Percentiles rank a stretch among this genome's conserved stretches.
Conservation (phyloP, 257 asterid species). For the Nicotiana obtusifolia region DNA sequence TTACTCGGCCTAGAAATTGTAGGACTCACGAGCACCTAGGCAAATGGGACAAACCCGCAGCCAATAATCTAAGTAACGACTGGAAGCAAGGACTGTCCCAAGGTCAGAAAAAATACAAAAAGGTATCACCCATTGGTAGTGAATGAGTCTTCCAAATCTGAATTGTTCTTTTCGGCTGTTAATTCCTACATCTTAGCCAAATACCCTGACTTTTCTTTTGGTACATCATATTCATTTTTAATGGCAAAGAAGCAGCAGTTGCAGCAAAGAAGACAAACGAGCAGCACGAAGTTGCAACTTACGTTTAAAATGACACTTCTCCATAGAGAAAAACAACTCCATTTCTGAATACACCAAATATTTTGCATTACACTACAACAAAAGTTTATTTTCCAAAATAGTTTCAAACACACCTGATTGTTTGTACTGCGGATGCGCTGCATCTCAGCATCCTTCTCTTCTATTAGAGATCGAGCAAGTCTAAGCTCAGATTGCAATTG, state of each 20-base stretch:
- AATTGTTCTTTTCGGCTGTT: not conserved
- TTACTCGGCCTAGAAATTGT: not conserved
- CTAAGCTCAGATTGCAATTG: slow-evolving; percentile 87
- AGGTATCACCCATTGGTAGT: not conserved
- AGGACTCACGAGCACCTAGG: not conserved
- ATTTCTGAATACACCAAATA: not conserved
- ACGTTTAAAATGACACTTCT: not conserved
- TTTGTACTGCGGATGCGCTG: slow-evolving; percentile 69
- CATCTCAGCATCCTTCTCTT: slow-evolving; percentile 82
- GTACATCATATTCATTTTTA: not conserved
- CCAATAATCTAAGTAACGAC: not conserved
- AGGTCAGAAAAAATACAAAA: not conserved
- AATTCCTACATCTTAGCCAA: not conserved
- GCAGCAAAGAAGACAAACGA: slow-evolving; percentile 1
- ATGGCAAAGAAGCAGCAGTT: not conserved
- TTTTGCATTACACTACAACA: not conserved
- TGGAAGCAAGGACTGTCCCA: not conserved
- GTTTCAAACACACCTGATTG: slow-evolving; percentile 51
- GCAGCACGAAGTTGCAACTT: not conserved
- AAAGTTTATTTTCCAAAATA: not conserved
- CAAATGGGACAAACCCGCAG: not conserved
- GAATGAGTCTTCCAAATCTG: not conserved
- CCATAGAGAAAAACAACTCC: not conserved
- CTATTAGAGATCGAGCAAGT: slow-evolving; percentile 88
- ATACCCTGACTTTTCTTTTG: not conserved